A percentile compares a stretch with the other conserved stretches of the same genome.
Conservation (phyloP, 257 asterid species). For the Nicotiana noctiflora region DNA sequence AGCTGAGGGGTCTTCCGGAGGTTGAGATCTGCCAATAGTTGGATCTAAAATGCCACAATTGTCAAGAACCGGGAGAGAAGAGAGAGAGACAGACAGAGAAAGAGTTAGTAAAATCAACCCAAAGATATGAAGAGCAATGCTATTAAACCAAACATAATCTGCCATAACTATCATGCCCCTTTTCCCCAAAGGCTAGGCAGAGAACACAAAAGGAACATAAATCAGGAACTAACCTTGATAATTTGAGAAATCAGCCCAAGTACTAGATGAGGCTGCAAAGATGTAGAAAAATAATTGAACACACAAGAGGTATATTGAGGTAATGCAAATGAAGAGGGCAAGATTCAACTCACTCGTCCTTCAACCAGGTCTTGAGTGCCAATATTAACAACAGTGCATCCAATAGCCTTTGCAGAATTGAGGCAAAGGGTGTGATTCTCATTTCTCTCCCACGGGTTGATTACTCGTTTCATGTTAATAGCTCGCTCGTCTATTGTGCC, state of each 20-base stretch:
- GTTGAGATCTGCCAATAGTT: constrained; percentile 95
- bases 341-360: constrained; percentile 77
- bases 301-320: constrained; percentile 2
- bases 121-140: background rate
- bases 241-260: constrained; percentile 96
- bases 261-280: constrained; percentile 84
- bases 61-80: background rate
- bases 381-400: constrained; percentile 90
- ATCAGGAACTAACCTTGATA: constrained; percentile 62
- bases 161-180: background rate
- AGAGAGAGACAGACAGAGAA: background rate
- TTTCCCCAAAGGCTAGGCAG: background rate
- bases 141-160: background rate
- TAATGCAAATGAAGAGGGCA: background rate
- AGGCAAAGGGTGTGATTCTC: constrained; percentile 93
- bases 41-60: constrained; percentile 49
- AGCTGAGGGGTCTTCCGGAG: constrained; percentile 98
- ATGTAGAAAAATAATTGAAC: constrained; percentile 2
- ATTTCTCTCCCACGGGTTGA: constrained; percentile 97
- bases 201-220: background rate
- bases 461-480: constrained; percentile 69
- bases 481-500: constrained; percentile 88
- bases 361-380: constrained; percentile 91
- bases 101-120: background rate
- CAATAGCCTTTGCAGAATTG: constrained; percentile 98